These are phyloP conservation scores for Celoporthe dispersa DNA, from an alignment of 2,329 filamentous ascomycete species.

Conservation along the genomic window DNA sequence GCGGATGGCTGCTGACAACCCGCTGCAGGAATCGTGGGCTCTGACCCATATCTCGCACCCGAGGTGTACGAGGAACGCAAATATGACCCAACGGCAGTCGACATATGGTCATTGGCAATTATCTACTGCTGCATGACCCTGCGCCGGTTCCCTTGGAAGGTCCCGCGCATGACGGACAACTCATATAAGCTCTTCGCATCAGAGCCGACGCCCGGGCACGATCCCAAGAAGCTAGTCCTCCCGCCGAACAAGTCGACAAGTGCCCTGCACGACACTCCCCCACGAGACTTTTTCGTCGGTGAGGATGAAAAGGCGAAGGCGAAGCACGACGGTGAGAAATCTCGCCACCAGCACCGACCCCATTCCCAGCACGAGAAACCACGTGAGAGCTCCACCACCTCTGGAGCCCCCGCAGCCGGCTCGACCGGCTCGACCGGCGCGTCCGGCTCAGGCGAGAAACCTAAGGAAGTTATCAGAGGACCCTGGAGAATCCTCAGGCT, in stretches of 20 bases:
- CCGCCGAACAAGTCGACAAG: conserved; percentile 51
- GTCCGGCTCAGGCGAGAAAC: conserved; percentile 49
- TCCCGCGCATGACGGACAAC: conserved; percentile 88
- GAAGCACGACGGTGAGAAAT: conserved; percentile 17
- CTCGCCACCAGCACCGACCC: conserved; percentile 11
- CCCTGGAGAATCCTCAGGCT: conserved; percentile 89
- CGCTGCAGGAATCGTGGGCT: conserved; percentile 66
- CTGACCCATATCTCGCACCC: conserved; percentile 94
- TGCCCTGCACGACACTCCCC: conserved; percentile 46
- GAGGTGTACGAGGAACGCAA: conserved; percentile 94
- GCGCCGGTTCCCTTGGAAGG: conserved; percentile 94
- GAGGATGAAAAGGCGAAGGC: conserved; percentile 37
- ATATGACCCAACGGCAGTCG: conserved; percentile 91
- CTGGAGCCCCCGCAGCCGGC: conserved; percentile 34
- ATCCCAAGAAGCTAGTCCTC: conserved; percentile 57
- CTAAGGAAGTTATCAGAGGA: conserved; percentile 81
- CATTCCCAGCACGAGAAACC: conserved; percentile 36
- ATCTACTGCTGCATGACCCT: conserved; percentile 99
- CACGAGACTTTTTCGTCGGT: conserved; percentile 44
- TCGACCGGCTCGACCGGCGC: conserved; percentile 7
- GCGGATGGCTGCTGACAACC: conserved; percentile 19
- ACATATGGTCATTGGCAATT: conserved; percentile 98
- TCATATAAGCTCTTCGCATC: conserved; percentile 93
- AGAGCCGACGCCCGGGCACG: conserved; percentile 76
- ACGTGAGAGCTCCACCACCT: conserved; percentile 31